phyloP scores from a whole-genome alignment of 768 basidiomycete species.

The Boletales sp. region DNA sequence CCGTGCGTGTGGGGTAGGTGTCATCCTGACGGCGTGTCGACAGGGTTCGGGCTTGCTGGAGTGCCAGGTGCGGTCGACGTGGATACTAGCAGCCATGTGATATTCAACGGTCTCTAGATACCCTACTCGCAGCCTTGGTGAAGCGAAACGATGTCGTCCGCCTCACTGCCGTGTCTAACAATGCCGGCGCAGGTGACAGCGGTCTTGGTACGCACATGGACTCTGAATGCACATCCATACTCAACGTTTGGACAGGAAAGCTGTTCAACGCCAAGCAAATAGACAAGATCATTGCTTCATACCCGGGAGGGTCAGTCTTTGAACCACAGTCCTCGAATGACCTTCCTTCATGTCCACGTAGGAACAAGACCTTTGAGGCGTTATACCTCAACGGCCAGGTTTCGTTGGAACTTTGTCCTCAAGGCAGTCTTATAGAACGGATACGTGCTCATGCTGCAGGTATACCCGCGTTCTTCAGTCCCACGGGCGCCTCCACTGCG shows the following conservation, averaged over 20 bases:
- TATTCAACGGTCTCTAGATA: conserved; percentile 47
- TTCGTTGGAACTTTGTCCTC: conserved; percentile 84
- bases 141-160: conserved; percentile 69
- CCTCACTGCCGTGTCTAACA: conserved; percentile 85
- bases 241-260: conserved; percentile 46
- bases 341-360: conserved; percentile 27
- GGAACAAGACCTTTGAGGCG: conserved; percentile 83
- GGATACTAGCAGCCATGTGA: no score
- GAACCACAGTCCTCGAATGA: not conserved
- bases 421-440: conserved; percentile 87
- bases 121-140: conserved; percentile 73
- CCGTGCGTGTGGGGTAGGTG: not conserved
- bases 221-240: not conserved
- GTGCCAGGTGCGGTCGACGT: conserved; percentile 59
- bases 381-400: conserved; percentile 79
- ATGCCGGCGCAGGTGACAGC: conserved; percentile 68
- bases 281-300: conserved; percentile 82
- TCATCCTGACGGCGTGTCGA: not conserved
- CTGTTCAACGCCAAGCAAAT: conserved; percentile 73
- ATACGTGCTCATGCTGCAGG: conserved; percentile 87
- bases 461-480: conserved; percentile 92
- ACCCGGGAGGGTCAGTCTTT: conserved; percentile 71
- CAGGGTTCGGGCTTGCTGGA: conserved; percentile 88
- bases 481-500: conserved; percentile 83
- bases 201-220: conserved; percentile 54